Evolutionary conservation across 2,329 filamentous ascomycete species (phyloP).

Genomic region (Acarospora socialis): DNA sequence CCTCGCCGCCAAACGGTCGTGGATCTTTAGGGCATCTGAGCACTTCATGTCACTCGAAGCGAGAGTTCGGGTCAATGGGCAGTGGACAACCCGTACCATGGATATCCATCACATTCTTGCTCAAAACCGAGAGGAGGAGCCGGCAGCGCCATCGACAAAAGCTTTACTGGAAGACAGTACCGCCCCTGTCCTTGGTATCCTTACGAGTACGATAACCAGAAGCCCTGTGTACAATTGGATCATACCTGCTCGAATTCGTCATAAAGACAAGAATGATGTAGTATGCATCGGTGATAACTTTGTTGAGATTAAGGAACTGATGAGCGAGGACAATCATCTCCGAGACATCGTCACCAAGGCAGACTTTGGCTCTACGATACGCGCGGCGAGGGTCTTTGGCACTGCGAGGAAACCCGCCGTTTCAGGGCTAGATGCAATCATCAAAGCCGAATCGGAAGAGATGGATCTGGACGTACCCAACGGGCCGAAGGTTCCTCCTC

Average conservation of each 20-base stretch:
- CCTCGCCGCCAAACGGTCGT: too few relatives aligned
- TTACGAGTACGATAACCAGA: slow-evolving; percentile 63
- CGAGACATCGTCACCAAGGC: slow-evolving; percentile 62
- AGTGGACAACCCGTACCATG: slow-evolving; percentile 32
- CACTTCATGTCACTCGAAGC: slow-evolving; percentile 38
- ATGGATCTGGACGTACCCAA: slow-evolving; percentile 11
- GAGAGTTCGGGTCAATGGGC: slow-evolving; percentile 38
- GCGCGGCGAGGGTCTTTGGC: slow-evolving; percentile 65
- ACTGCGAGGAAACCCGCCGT: slow-evolving; percentile 28
- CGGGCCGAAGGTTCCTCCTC: slow-evolving; percentile 48
- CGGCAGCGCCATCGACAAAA: neutral
- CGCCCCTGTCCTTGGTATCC: slow-evolving; percentile 48
- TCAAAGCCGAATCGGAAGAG: slow-evolving; percentile 16
- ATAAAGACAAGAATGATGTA: slow-evolving; percentile 59
- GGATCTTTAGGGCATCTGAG: neutral
- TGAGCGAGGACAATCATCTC: slow-evolving; percentile 46
- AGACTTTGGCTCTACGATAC: slow-evolving; percentile 66
- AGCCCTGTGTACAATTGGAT: slow-evolving; percentile 66
- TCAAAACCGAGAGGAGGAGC: slow-evolving; percentile 19
- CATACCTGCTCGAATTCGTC: slow-evolving; percentile 63
- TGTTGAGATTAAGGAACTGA: slow-evolving; percentile 65
- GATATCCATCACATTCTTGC: slow-evolving; percentile 30
- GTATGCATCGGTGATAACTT: slow-evolving; percentile 73
- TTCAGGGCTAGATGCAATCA: slow-evolving; percentile 14
- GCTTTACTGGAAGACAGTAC: slow-evolving; percentile 1